phyloP scores from a whole-genome alignment of 2,329 filamentous ascomycete genomes.

The Trichoderma sp. region DNA sequence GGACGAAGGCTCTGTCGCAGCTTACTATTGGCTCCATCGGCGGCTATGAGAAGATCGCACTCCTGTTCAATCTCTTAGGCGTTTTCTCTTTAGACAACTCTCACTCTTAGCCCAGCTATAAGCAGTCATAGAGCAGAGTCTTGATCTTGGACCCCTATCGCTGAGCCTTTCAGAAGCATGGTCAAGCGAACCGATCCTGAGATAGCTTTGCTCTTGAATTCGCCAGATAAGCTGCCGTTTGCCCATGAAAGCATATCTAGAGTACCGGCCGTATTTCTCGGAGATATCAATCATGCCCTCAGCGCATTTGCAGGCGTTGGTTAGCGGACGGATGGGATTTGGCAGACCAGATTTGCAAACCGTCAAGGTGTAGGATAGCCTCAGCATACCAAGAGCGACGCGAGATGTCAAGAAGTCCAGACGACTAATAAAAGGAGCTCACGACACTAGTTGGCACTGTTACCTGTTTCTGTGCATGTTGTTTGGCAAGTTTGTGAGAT shows the following conservation, averaged over 20 bases:
- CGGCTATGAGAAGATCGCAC: too few species aligned
- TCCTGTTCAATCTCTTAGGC: too few species aligned
- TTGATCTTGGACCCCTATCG: slow-evolving; percentile 38
- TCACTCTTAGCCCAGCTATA: too few species aligned
- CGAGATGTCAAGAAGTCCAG: slow-evolving; percentile 31
- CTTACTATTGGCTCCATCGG: too few species aligned
- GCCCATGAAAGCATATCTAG: slow-evolving; percentile 37
- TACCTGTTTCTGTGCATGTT: slow-evolving; percentile 28
- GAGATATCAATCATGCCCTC: slow-evolving; percentile 53
- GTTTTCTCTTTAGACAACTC: too few species aligned
- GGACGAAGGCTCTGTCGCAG: too few species aligned
- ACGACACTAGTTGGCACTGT: slow-evolving; percentile 23
- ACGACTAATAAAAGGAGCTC: slow-evolving; percentile 25
- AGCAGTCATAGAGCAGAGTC: background rate
- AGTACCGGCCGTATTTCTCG: slow-evolving; percentile 46
- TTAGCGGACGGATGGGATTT: slow-evolving; percentile 51
- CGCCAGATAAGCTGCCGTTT: slow-evolving; percentile 47
- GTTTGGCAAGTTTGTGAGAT: slow-evolving; percentile 29
- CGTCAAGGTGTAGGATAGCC: slow-evolving; percentile 37
- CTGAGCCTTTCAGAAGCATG: slow-evolving; percentile 44
- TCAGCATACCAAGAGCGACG: slow-evolving; percentile 37
- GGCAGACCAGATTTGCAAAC: slow-evolving; percentile 43
- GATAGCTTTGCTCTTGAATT: slow-evolving; percentile 39
- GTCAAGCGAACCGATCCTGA: slow-evolving; percentile 42
- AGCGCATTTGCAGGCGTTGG: slow-evolving; percentile 53